Percentiles rank a stretch among this genome's conserved stretches.
These are phyloP conservation scores for Botrytis galanthina DNA, from an alignment of 2,329 filamentous ascomycete genomes.

Conservation along the genomic window DNA sequence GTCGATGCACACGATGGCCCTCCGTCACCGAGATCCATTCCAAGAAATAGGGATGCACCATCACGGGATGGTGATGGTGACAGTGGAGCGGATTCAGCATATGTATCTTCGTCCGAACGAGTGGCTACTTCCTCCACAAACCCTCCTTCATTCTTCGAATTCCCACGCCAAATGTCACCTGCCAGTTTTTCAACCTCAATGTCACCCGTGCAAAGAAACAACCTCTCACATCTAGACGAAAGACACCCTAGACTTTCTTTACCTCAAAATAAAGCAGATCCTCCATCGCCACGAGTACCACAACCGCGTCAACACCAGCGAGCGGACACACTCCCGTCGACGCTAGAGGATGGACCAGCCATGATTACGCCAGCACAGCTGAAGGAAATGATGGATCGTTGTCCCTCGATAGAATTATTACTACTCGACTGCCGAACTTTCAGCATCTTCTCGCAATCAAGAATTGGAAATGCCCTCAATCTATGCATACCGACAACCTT, in stretches of 20 bases:
- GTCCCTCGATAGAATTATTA: slow-evolving; percentile 46
- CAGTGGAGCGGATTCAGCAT: slow-evolving; percentile 52
- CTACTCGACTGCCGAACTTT: slow-evolving; percentile 84
- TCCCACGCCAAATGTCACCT: slow-evolving; percentile 50
- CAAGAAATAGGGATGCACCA: slow-evolving; percentile 24
- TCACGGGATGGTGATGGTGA: slow-evolving; percentile 43
- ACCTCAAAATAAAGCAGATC: slow-evolving; percentile 48
- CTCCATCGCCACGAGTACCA: slow-evolving; percentile 39
- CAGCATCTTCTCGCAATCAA: slow-evolving; percentile 73
- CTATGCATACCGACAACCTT: slow-evolving; percentile 94
- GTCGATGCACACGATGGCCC: slow-evolving; percentile 28
- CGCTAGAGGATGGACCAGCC: slow-evolving; percentile 47
- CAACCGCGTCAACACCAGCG: slow-evolving; percentile 35
- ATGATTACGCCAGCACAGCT: slow-evolving; percentile 56
- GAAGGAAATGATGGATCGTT: slow-evolving; percentile 52
- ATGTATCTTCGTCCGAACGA: slow-evolving; percentile 50
- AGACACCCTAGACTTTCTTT: slow-evolving; percentile 56
- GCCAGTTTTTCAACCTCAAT: slow-evolving; percentile 40
- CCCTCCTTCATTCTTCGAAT: slow-evolving; percentile 40
- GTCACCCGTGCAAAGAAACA: slow-evolving; percentile 29
- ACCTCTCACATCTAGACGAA: slow-evolving; percentile 44
- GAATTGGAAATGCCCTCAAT: slow-evolving; percentile 79
- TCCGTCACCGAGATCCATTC: slow-evolving; percentile 29
- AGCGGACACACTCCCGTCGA: slow-evolving; percentile 54
- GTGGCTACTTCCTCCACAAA: slow-evolving; percentile 23